A percentile compares a stretch with the other conserved stretches of the same genome.
phyloP scores from a whole-genome alignment of 345 rosid species.

The Excoecaria agallocha region DNA sequence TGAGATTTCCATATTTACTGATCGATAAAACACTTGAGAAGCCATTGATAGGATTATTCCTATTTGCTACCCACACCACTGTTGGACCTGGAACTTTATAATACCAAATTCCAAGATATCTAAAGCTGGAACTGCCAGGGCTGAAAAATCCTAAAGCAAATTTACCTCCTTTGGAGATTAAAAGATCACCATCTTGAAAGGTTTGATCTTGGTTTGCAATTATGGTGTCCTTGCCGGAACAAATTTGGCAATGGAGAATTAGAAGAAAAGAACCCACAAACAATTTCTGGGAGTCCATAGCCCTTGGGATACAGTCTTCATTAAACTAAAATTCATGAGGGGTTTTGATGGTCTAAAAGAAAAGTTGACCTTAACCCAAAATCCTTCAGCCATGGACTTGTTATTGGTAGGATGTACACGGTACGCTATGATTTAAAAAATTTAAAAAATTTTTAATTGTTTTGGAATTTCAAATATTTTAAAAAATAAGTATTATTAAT shows the following conservation, averaged over 20 bases:
- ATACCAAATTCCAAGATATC: constrained; percentile 3
- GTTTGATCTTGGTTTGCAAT: neutral
- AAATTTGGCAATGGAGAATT: neutral
- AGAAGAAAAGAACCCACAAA: neutral
- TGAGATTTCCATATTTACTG: neutral
- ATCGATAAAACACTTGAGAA: neutral
- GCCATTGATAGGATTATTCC: neutral
- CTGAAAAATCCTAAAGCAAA: neutral
- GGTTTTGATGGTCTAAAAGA: too few species aligned
- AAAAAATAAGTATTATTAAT: too few species aligned
- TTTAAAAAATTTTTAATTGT: too few species aligned
- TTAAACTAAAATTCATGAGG: too few species aligned
- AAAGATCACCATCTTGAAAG: constrained; percentile 15
- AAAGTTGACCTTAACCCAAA: too few species aligned
- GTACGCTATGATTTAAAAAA: too few species aligned
- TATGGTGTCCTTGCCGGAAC: neutral
- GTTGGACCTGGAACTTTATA: neutral
- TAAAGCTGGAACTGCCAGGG: neutral
- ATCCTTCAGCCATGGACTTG: too few species aligned
- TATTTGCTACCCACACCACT: neutral
- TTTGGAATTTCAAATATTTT: too few species aligned
- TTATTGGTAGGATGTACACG: too few species aligned
- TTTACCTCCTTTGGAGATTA: neutral
- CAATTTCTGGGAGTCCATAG: neutral
- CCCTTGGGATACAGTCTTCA: neutral